Percentiles rank a stretch among this genome's conserved stretches.
These are phyloP conservation scores for Magnusiomyces fungicola DNA, from an alignment of 1,139 yeast species.

Conservation along the genomic window DNA sequence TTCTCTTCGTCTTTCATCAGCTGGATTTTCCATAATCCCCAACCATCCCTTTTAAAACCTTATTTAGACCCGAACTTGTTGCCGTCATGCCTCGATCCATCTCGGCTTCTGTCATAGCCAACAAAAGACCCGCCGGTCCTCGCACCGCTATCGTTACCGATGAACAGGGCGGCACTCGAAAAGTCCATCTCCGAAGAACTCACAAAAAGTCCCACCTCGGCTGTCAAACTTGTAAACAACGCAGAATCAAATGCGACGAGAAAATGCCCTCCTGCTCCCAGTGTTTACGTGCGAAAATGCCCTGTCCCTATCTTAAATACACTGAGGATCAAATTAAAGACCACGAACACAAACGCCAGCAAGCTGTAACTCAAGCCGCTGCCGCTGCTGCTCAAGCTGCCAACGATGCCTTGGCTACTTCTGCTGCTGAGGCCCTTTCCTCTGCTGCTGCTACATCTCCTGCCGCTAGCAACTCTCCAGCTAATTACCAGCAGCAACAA, in stretches of 20 bases:
- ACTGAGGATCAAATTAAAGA: constrained; percentile 23
- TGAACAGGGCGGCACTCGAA: constrained; percentile 11
- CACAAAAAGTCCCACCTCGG: constrained; percentile 51
- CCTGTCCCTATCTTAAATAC: constrained; percentile 27
- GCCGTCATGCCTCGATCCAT: neutral
- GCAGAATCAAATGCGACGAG: constrained; percentile 65
- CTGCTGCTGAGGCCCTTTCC: constrained; percentile 5
- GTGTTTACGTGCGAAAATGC: constrained; percentile 48
- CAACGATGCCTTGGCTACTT: neutral
- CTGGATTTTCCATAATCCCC: too few relatives aligned
- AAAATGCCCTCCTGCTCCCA: constrained; percentile 53
- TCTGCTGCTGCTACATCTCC: neutral
- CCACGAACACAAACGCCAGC: constrained; percentile 7
- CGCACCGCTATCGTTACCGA: constrained; percentile 3
- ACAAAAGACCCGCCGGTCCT: constrained; percentile 4
- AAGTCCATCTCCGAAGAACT: constrained; percentile 42
- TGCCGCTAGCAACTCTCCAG: neutral
- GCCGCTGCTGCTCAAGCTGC: constrained; percentile 3
- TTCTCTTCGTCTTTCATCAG: too few relatives aligned
- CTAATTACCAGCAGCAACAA: neutral
- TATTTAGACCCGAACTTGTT: neutral
- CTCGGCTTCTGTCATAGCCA: neutral
- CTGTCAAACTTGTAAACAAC: constrained; percentile 59
- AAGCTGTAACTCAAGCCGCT: constrained; percentile 5
- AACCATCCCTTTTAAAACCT: neutral